Conservation (phyloP, 148 eudicot genomes). For the Cornus controversa region DNA sequence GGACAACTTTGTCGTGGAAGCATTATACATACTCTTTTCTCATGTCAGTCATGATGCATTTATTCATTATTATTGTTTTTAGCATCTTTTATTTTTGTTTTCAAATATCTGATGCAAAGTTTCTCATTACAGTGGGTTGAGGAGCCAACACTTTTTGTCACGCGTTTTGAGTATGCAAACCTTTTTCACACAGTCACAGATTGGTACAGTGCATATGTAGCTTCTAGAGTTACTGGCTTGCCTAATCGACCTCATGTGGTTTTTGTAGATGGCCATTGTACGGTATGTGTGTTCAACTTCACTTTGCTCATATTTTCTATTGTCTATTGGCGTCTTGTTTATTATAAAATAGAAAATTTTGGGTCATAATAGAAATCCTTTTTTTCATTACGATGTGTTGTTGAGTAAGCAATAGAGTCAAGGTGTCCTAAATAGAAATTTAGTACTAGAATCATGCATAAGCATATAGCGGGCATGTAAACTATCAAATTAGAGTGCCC, state of each 20-base stretch:
- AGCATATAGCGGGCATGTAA: too few relatives aligned
- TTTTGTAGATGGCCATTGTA: constrained; percentile 86
- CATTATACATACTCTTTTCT: not conserved
- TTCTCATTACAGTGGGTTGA: constrained; percentile 81
- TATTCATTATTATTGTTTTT: not conserved
- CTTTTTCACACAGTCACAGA: constrained; percentile 93
- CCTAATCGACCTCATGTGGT: constrained; percentile 83
- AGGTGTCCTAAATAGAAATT: too few relatives aligned
- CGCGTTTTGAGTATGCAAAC: constrained; percentile 94
- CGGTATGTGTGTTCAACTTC: constrained; percentile 43
- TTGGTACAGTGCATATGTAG: constrained; percentile 89
- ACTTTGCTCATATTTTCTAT: not conserved
- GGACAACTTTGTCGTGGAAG: not conserved
- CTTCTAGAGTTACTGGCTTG: constrained; percentile 89
- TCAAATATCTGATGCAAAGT: constrained; percentile 18
- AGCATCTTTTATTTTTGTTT: not conserved
- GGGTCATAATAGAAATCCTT: not conserved
- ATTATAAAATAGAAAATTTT: not conserved
- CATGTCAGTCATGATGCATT: not conserved
- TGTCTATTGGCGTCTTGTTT: not conserved
- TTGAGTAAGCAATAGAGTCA: not conserved
- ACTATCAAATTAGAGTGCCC: not conserved
- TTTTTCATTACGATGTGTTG: not conserved
- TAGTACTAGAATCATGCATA: not conserved
- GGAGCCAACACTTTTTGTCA: constrained; percentile 84